Evolutionary conservation across 2,329 filamentous ascomycete species (phyloP).

Genomic region (Monosporascus sp.): DNA sequence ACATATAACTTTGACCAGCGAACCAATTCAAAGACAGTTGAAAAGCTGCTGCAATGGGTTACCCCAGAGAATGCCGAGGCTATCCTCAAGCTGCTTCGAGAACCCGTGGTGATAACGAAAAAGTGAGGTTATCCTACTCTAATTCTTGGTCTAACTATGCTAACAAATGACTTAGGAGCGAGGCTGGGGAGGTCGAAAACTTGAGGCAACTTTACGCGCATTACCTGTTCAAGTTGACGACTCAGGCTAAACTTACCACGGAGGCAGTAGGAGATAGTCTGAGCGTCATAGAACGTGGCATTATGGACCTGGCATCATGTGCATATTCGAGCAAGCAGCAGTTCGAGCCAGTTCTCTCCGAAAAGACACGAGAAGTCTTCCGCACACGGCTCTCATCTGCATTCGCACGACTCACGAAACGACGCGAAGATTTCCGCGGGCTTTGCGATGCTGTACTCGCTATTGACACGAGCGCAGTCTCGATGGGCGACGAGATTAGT

Average conservation of each 20-base stretch:
- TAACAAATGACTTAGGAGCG: conserved; percentile 21
- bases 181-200: conserved; percentile 30
- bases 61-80: conserved; percentile 50
- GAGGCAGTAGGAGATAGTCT: conserved; percentile 24
- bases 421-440: conserved; percentile 45
- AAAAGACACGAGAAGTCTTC: conserved; percentile 49
- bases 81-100: conserved; percentile 42
- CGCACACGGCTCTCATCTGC: conserved; percentile 53
- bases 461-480: conserved; percentile 45
- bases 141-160: conserved; percentile 18
- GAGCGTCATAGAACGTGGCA: conserved; percentile 35
- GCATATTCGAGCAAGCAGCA: conserved; percentile 46
- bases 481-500: conserved; percentile 51
- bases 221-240: conserved; percentile 49
- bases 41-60: conserved; percentile 61
- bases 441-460: conserved; percentile 50
- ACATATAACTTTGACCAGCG: conserved; percentile 77
- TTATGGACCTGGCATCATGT: conserved; percentile 49
- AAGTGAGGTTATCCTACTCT: conserved; percentile 18
- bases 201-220: conserved; percentile 46
- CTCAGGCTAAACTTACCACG: conserved; percentile 27
- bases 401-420: conserved; percentile 51
- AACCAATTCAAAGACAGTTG: conserved; percentile 80
- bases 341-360: conserved; percentile 40
- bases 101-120: conserved; percentile 33